Evolutionary conservation across 768 basidiomycete genomes (phyloP), one percentile per base, ranked within the genome.

Genomic region (Suillus bovinus): DNA sequence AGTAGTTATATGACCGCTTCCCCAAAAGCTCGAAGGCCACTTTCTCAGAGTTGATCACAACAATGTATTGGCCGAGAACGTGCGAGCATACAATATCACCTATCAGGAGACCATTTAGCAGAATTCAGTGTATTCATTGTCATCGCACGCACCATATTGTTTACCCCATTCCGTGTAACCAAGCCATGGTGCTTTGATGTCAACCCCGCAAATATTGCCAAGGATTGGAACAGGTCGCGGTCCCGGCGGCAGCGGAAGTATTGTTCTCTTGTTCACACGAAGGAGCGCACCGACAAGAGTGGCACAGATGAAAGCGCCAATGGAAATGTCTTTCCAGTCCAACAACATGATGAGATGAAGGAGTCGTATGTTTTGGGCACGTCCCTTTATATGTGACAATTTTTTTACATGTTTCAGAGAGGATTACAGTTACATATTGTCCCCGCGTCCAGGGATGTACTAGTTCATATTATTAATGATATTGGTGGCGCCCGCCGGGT

Each of bases 21-120:
- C 67, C 70, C 27, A 75, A 68, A 56, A 76, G 68, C 16, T 67
- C 67, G 41, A 61, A 68, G 4, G 69, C 67, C 2, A 69, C 67
- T 61, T 70, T 63, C 33, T 65, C 63, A 1, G 69, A 67, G 59
- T 71, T 73, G 54, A 77, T 66, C 27, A 76, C 61, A 24, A 77
- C 46, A 16, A 76, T 66, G 11, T 62, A 52, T 33, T 67, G 69
- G 33, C 50, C 63, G n/a, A 76, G 61, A 46, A 71, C 61, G 41
- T 65, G 56, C 4, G 67, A 63, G 38, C 73, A 75, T 16, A 71
- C 65, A 6, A 75, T 55, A 54, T 70, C 66, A 24, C 73, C 75
- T 72, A 5, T 5, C 46, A 27, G 49, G 52, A 11, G 13, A 29
- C 11, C 50, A 52, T 52, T 52, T 13, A 52, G 20, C 11, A 13